Base-by-base conservation (phyloP, 2,329 filamentous ascomycete genomes). In the Akanthomyces muscarius region DNA sequence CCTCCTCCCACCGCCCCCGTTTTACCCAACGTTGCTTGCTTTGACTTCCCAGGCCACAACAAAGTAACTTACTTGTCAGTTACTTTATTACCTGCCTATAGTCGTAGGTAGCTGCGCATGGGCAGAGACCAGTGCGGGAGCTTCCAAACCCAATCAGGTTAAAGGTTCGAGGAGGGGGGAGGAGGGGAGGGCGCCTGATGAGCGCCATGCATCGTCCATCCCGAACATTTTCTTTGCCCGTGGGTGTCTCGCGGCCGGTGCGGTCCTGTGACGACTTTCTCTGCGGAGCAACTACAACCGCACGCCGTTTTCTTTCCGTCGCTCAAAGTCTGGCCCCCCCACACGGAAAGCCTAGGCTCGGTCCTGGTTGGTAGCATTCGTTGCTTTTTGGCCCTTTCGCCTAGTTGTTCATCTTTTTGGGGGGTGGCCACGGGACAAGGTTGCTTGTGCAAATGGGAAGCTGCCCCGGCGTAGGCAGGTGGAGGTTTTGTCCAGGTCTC, bases 71-170 rank as follows among this genome's bases (percentile, higher is more conserved):
- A 21, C 21, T 21, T 21, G 21, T 1, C 21, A 21, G 21, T 21
- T 33, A 33, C 30, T 33, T 8, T 5, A 5, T 8, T 33, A 33
- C 30, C 30, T 33, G 30, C 30, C 30, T 33, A 33, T 5, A 33
- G 8, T 5, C 8, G 8, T 33, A 8, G 30, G 5, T 33, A 21
- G 21, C 30, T 33, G 30, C 54, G 25, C 28, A 30, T 57, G 54
- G 28, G 18, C 30, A 8, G 30, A 33, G 44, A 18, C 45, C n/a
- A 42, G 23, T 48, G 62, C 65, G 64, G 62, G 64, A 66, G 64
- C 45, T 54, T 57, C 64, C 21, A 21, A 64, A 55, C 58, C 64
- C 63, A 60, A 63, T 63, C 18, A 63, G 60, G 61, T 52, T 61
- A 63, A 33, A 33, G 8, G 30, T 33, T 8, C 30, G 30, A 33